Evolutionary conservation across 1,139 yeast species (phyloP), one percentile per base, ranked within the genome.

Genomic region (Taphrina populina): DNA sequence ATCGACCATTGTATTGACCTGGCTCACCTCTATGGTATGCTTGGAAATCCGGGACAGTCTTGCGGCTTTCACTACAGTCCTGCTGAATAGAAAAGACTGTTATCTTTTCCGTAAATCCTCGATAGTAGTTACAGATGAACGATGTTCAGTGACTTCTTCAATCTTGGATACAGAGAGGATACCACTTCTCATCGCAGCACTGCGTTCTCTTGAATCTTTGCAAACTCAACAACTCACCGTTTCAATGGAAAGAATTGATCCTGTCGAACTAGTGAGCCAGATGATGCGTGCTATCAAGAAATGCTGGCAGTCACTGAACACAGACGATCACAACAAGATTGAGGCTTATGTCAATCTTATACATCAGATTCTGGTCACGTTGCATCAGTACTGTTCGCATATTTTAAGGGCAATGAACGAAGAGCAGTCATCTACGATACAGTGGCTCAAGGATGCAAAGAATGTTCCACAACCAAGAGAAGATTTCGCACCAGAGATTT

Each of bases 21-120:
- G 53, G 53, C 27, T 47, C 15, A 24, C 27, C 21, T 15, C 29
- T 11, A 36, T 47, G 26, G 53, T 35, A 4, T 11, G 30, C 5
- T 20, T 39, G 7, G 44, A 47, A 6, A 13, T 47, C 3, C 53
- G 53, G n/a, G 53, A 27, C 11, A 47, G 53, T 20, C n/a, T 35
- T 6, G 53, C 53, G 17, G 36, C 39, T 6, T 27, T 47, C 44
- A 47, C 53, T 20, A 47, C 35, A 11, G 36, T 20, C 10, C 36
- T 47, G 11, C 10, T 47, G 15, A 47, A 45, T 19, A 37, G 11
- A 20, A 3, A 15, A 6, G 43, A 5, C 19, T 37, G 43, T 13
- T 5, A 10, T 6, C 7, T 37, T 6, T 11, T 37, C 2, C 3
- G 29, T 3, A 10, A 2, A 4, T 2, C 10, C 13, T 21, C 43